Conservation (phyloP, 768 basidiomycete species). For the Collybia nuda region DNA sequence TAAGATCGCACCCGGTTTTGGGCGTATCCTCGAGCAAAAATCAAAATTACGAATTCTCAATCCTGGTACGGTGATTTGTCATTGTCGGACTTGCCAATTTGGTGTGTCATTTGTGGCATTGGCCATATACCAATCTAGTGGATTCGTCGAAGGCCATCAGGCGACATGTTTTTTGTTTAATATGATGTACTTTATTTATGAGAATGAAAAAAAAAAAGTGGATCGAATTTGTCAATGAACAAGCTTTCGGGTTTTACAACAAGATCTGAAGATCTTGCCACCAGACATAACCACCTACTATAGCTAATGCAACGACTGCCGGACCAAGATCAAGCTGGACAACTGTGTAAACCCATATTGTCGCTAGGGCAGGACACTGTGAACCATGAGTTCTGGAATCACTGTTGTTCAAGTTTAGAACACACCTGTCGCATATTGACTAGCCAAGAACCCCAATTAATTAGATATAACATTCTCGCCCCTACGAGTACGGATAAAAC, state of each 20-base stretch:
- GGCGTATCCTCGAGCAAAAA: slow-evolving; percentile 85
- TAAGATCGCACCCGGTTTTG: slow-evolving; percentile 53
- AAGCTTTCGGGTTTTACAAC: slow-evolving; percentile 13
- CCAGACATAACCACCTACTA: slow-evolving; percentile 60
- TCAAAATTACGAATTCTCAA: slow-evolving; percentile 17
- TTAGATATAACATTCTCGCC: slow-evolving; percentile 65
- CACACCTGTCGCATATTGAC: slow-evolving; percentile 74
- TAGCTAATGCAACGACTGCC: slow-evolving; percentile 53
- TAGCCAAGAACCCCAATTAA: slow-evolving; percentile 70
- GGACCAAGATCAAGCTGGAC: slow-evolving; percentile 67
- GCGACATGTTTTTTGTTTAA: background rate
- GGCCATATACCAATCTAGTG: background rate
- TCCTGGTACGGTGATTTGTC: background rate
- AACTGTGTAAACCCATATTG: slow-evolving; percentile 76
- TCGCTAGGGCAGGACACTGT: slow-evolving; percentile 76
- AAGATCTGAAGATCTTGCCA: slow-evolving; percentile 56
- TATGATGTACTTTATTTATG: background rate
- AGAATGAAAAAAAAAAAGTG: background rate
- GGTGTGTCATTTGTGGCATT: background rate
- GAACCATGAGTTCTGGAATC: background rate
- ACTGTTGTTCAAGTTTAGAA: background rate
- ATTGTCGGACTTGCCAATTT: background rate
- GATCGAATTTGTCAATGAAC: too few relatives aligned
- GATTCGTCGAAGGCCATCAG: background rate
- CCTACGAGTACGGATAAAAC: slow-evolving; percentile 57